Base-by-base conservation (phyloP, 2,329 filamentous ascomycete genomes). In the Aspergillus udagawae region DNA sequence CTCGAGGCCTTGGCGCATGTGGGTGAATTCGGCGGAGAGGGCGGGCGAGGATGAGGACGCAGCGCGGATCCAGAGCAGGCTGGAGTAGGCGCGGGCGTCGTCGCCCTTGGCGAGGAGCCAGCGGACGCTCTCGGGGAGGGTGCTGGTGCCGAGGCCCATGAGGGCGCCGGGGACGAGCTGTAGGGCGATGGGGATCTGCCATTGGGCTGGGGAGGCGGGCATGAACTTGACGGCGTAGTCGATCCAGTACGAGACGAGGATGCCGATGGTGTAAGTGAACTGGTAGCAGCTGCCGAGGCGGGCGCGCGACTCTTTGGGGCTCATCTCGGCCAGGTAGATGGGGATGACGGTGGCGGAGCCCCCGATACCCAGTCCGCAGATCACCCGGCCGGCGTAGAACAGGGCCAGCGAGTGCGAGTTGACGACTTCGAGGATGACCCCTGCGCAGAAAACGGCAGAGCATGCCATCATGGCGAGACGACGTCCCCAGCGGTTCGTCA, bases 101-200 rank as follows among this genome's bases (percentile, higher is more conserved):
- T 75, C 70, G n/a, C 76, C 77, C 42, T 77, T 72, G n/a, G 73
- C 73, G 4, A 78, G 75, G 1, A 82, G 74, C 81, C 81, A 83
- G 17, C 80, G 72, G 0, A 79, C 74, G 47, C 78, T 81, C 62
- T 83, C 81, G 12, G 76, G 75, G 1, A 82, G 65, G 0, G 77
- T 78, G 10, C 81, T 63, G 73, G 81, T 78, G 1, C 80, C 79
- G 1, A 81, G 52, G 0, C 78, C 79, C 49, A 83, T 77, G 0
- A 82, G 58, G 1, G 68, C 76, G 0, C 78, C 80, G 0, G 79
- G 79, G 0, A 79, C 66, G 6, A 83, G 70, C 61, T 83, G 81
- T 3, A 84, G 70, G 0, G 79, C 81, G 53, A 85, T 77, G 1
- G 82, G 82, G 28, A 84, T 76, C 67, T 83, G 82, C 83, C 82